These are phyloP conservation scores for Podospora anserina DNA, from an alignment of 495 filamentous ascomycete genomes.

Conservation along the genomic window DNA sequence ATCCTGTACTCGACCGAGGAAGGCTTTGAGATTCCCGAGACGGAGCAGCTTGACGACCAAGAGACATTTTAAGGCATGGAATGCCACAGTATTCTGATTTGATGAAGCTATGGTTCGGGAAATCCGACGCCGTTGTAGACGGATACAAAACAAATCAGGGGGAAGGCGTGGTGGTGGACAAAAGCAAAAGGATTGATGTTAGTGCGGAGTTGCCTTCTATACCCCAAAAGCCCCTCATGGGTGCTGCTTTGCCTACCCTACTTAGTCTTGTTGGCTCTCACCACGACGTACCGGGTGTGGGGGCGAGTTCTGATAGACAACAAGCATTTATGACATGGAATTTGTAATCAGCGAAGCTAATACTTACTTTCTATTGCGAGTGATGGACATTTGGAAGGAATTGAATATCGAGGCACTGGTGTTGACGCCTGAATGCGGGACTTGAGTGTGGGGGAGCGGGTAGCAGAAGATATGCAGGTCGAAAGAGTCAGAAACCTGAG, in stretches of 20 bases:
- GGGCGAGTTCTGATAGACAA: neutral
- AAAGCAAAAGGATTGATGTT: constrained; percentile 14
- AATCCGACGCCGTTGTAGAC: constrained; percentile 11
- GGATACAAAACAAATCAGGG: constrained; percentile 15
- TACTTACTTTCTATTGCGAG: neutral
- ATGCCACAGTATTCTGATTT: neutral
- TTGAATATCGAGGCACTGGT: neutral
- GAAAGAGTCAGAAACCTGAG: neutral
- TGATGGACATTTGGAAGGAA: neutral
- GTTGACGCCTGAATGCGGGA: neutral
- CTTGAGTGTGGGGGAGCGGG: too few species aligned
- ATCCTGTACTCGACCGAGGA: constrained; percentile 98
- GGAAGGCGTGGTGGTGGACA: constrained; percentile 21
- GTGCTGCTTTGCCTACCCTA: constrained; percentile 1
- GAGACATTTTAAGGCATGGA: constrained; percentile 63
- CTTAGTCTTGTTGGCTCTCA: constrained; percentile 3
- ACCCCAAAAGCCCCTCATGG: constrained; percentile 15
- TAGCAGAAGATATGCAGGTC: neutral
- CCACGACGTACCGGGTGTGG: neutral
- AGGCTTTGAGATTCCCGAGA: constrained; percentile 81
- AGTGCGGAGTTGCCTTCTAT: constrained; percentile 28
- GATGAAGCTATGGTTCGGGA: neutral
- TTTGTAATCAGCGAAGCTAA: constrained; percentile 1
- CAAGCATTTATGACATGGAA: neutral
- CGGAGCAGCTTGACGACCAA: constrained; percentile 61